Conservation (phyloP, 306 rosid genomes). For the Prunus fruticosa region DNA sequence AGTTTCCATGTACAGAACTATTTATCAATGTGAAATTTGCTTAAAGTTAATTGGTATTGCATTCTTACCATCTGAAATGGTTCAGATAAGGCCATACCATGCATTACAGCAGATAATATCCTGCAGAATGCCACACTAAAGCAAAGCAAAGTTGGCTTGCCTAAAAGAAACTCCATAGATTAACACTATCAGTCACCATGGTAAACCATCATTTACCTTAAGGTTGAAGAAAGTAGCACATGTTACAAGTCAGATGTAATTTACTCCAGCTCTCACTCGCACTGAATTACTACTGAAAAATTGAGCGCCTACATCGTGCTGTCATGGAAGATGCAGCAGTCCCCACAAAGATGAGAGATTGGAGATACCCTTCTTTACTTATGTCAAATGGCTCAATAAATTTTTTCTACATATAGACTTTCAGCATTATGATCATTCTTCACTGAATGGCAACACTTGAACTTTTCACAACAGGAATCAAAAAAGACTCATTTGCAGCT, state of each 20-base stretch:
- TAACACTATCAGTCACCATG: too few species aligned
- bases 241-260: too few species aligned
- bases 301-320: neutral
- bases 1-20: slow-evolving; percentile 6
- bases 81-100: neutral
- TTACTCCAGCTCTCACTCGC: neutral
- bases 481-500: too few species aligned
- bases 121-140: neutral
- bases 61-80: neutral
- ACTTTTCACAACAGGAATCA: too few species aligned
- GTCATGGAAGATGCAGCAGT: neutral
- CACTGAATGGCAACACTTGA: too few species aligned
- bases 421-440: neutral
- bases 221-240: too few species aligned
- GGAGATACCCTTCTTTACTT: neutral
- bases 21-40: neutral
- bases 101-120: neutral
- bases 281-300: neutral
- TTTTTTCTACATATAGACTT: neutral
- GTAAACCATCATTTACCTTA: too few species aligned
- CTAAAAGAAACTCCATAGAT: neutral
- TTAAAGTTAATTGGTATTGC: neutral
- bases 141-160: too few species aligned
- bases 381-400: neutral
- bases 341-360: neutral